phyloP scores from a whole-genome alignment of 139 green algal genomes.

The Chlamydomonas sp. region DNA sequence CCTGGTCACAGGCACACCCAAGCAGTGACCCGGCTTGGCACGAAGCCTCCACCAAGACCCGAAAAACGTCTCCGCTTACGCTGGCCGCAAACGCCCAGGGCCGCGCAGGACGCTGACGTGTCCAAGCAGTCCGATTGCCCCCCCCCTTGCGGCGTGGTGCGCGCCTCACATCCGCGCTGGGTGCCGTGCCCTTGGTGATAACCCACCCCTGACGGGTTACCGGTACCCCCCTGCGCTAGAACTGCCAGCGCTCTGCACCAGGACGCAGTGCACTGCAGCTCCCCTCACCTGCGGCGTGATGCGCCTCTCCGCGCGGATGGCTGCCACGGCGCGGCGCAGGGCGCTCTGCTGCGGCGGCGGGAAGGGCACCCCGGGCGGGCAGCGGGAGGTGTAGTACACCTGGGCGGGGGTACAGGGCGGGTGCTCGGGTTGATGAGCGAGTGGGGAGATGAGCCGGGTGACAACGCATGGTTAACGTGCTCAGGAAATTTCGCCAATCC shows the following conservation, averaged over 20 bases:
- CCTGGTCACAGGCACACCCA: too few species aligned
- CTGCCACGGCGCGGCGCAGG: slow-evolving; percentile 38
- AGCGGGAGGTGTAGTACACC: slow-evolving; percentile 64
- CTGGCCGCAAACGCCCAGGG: too few species aligned
- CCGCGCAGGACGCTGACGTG: too few species aligned
- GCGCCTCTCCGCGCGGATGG: slow-evolving; percentile 63
- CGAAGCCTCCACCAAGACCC: background rate
- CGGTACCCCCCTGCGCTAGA: too few species aligned
- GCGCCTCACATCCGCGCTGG: too few species aligned
- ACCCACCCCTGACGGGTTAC: background rate
- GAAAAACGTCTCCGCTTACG: too few species aligned
- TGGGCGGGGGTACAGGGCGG: slow-evolving; percentile 7
- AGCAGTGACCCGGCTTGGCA: background rate
- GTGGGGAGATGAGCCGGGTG: background rate
- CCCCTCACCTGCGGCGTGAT: slow-evolving; percentile 69
- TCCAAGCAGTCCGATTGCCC: too few species aligned
- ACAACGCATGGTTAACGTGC: background rate
- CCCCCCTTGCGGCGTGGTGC: too few species aligned
- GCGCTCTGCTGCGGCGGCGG: slow-evolving; percentile 72
- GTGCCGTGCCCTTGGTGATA: background rate
- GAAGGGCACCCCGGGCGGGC: slow-evolving; percentile 64
- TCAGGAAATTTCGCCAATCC: too few species aligned
- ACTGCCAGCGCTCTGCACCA: too few species aligned
- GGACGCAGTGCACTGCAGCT: too few species aligned
- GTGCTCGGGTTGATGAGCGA: background rate